Base-by-base conservation (phyloP, 768 basidiomycete species). In the Leccinum incarnatum region DNA sequence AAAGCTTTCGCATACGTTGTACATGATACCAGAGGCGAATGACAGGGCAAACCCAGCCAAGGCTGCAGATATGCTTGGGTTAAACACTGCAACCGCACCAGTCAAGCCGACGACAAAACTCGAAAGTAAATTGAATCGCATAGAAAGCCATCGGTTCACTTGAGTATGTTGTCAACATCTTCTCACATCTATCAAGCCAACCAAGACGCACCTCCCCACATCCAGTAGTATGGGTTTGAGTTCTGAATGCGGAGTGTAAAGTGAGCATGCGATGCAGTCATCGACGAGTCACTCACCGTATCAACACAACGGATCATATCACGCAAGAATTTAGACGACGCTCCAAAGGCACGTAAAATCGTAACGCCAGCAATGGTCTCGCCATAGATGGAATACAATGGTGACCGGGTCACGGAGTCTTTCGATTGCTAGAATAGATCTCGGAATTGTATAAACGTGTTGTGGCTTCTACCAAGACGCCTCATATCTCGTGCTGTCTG, bases 111-210 rank as follows among this genome's bases (percentile, higher is more conserved):
- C 75, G 57, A 93, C 81, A 30, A 79, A 79, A 59, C 84, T 78
- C 4, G 90, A 91, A 21, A 94, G 76, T 27, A 95, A 69, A 67
- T 94, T 90, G 81, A 95, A 95, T 10, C 95, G 87, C 60, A 88
- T 83, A 30, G 89, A 89, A 50, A 95, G 78, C 95, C 95, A 98
- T 47, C 93, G 86, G 70, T 94, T 95, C 17, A 95, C 91, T 91
- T 61, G 4, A 53, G 27, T 60, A 60, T 30, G 27, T 45, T 5
- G 45, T 62, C 57, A 65, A 53, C 21, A 53, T 52, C 54, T 40
- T 62, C 42, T 21, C 21, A 2, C 49, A 45, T 15, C 53, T 25
- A 25, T 42, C 21, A 11, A 50, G 21, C 25, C 11, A 29, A 32
- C 21, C 11, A 21, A 19, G 37, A 65, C 77, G 54, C 69, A 89